A percentile compares a stretch with the other conserved stretches of the same genome.
Evolutionary conservation across 768 basidiomycete genomes (phyloP).

Genomic region (Kondoa malvinella): DNA sequence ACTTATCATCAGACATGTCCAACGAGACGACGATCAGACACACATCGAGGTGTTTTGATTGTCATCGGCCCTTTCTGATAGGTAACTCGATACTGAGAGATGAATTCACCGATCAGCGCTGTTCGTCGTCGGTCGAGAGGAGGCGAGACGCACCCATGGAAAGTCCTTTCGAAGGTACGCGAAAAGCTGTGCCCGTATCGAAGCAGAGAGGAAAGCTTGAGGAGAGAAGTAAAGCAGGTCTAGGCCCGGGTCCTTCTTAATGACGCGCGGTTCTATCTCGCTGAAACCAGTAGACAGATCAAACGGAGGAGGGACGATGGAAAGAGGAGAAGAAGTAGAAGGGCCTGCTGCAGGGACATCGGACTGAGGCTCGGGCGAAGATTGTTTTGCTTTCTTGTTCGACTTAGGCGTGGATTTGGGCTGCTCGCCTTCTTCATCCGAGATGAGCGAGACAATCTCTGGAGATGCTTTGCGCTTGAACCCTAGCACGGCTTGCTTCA

Average conservation of each 20-base stretch:
- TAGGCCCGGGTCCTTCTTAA: constrained; percentile 12
- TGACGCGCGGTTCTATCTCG: constrained; percentile 6
- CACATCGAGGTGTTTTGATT: constrained; percentile 15
- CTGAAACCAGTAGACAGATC: constrained; percentile 5
- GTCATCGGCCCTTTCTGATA: constrained; percentile 8
- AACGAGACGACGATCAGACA: no score
- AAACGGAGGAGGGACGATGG: constrained; percentile 12
- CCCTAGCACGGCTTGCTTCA: not conserved
- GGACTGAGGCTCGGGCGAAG: not conserved
- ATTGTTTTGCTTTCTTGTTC: not conserved
- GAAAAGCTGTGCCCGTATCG: constrained; percentile 12
- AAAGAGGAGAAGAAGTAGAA: constrained; percentile 4
- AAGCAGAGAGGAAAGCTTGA: constrained; percentile 5
- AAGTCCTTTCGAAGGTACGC: constrained; percentile 13
- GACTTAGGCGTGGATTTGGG: not conserved
- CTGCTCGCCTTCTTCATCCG: not conserved
- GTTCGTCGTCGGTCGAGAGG: no score
- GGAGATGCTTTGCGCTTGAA: not conserved
- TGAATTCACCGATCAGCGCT: no score
- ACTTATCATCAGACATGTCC: no score
- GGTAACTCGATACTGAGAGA: constrained; percentile 13
- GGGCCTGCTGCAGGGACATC: not conserved
- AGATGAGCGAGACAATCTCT: not conserved
- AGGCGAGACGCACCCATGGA: no score
- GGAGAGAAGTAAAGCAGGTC: constrained; percentile 12